These are phyloP conservation scores for Nowakowskiella sp. DNA, from an alignment of 192 early-diverging fungal species.

Conservation along the genomic window DNA sequence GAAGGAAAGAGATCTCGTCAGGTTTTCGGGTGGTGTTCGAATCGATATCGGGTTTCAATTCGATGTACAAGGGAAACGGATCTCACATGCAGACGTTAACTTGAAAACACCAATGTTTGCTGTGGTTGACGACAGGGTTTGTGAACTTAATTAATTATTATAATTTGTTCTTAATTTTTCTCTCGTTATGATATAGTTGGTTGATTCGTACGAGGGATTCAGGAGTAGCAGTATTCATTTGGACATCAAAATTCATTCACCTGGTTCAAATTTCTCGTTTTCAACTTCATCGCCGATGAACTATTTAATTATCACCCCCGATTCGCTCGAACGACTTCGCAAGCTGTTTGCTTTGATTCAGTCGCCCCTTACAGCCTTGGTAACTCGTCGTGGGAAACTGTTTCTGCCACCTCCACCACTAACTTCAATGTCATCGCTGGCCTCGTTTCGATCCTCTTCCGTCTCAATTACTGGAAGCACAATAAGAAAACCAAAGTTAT, in stretches of 20 bases:
- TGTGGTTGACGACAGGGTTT: too few relatives aligned
- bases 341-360: slow-evolving; percentile 37
- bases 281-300: slow-evolving; percentile 23
- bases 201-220: slow-evolving; percentile 36
- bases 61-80: slow-evolving; percentile 1
- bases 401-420: too few relatives aligned
- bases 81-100: not conserved
- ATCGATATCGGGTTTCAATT: slow-evolving; percentile 25
- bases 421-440: too few relatives aligned
- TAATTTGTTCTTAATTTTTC: slow-evolving; percentile 2
- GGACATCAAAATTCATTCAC: slow-evolving; percentile 26
- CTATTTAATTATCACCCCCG: slow-evolving; percentile 26
- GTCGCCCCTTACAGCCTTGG: slow-evolving; percentile 40
- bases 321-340: slow-evolving; percentile 22
- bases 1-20: slow-evolving; percentile 6
- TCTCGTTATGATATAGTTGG: not conserved
- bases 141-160: slow-evolving; percentile 14
- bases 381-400: slow-evolving; percentile 32
- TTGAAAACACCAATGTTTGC: too few relatives aligned
- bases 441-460: too few relatives aligned
- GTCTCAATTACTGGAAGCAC: not conserved
- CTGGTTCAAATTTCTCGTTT: slow-evolving; percentile 17
- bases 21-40: slow-evolving; percentile 33
- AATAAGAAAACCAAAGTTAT: slow-evolving; percentile 37
- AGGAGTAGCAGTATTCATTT: slow-evolving; percentile 25